Base-by-base conservation (phyloP, 768 basidiomycete species). In the Rhodotorula babjevae region DNA sequence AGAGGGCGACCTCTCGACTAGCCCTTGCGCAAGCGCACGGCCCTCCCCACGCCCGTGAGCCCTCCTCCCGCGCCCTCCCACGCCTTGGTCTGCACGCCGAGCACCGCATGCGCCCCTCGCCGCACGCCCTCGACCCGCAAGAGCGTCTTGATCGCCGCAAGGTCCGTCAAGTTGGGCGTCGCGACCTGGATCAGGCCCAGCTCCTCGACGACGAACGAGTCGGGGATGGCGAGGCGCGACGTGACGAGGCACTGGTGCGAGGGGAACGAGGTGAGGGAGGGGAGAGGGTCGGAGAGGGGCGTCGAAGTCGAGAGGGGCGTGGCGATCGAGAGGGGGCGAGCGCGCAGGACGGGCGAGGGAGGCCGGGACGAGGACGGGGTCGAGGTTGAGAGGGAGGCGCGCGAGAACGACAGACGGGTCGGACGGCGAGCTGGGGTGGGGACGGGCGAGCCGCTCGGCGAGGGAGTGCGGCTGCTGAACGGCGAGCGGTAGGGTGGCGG, bases 31-130 rank as follows among this genome's bases (percentile, higher is more conserved):
- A 65, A 44, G 44, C 19, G 29, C 19, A 65, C 56, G 6, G 64
- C 64, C 46, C 64, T 10, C 2, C 64, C 64, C 0, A 33, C 55
- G 11, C 55, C 64, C 2, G 52, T 55, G 19, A 65, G 31, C 0
- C 62, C 62, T 8, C 52, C 63, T 27, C 23, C 31, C 56, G 47
- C 64, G 16, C 64, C 55, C 29, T 46, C 55, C 64, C 64, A 65
- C 29, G 16, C 44, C 44, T 40, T 47, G 40, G 64, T 65, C 27
- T 5, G 29, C 5, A 65, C 64, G 10, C 64, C 64, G 4, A 65
- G 19, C 16, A 65, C 64, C 21, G 64, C 64, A 49, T 65, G 29
- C 16, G 64, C 64, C 23, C 64, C 64, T 5, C 64, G 55, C n/a
- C 25, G 29, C 55, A 47, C 44, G 16, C 55, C 64, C 46, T 65